Base-by-base conservation (phyloP, 2,329 filamentous ascomycete genomes). In the Ophiobolus disseminans region DNA sequence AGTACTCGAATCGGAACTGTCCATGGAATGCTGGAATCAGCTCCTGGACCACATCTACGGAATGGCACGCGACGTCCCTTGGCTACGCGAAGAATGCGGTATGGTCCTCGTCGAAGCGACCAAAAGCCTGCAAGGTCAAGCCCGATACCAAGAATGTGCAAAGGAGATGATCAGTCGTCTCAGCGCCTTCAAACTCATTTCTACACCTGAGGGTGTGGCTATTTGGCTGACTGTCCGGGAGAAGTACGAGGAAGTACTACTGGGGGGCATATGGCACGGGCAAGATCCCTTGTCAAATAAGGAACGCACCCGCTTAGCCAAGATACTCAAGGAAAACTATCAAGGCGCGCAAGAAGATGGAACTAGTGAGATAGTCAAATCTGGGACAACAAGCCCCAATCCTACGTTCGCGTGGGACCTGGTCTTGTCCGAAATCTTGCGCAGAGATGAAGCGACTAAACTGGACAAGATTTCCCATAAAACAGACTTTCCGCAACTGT, bases 341-440 rank as follows among this genome's bases (percentile, higher is more conserved):
- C 80, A 81, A 31, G 76, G 79, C 19, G 75, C 75, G 4, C 76
- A 78, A 31, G 78, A 82, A 9, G 58, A 63, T 36, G 62, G 74
- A 75, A 65, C 60, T 31, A 65, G 62, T 8, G 80, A 80, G 62
- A 60, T 58, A 38, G 76, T 76, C 17, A 85, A 85, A 66, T 87
- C 89, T 52, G 87, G 88, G 14, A 87, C 86, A 53, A 92, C 90
- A 81, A 91, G 86, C 46, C 84, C 89, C 1, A 89, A 91, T 64
- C 78, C 95, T 45, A 90, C 91, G 63, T 96, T 95, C 69, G 90
- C 91, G 0, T 97, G 93, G 94, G 85, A 89, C 56, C 75, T 92
- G 20, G 83, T 97, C 16, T 72, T 96, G n/a, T 48, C 60, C n/a
- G 63, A 70, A 34, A 62, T 71, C 16, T 37, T 74, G 22, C 59